Evolutionary conservation across 306 rosid genomes (phyloP), one percentile per base, ranked within the genome.

Genomic region (Pyrus pyrifolia): DNA sequence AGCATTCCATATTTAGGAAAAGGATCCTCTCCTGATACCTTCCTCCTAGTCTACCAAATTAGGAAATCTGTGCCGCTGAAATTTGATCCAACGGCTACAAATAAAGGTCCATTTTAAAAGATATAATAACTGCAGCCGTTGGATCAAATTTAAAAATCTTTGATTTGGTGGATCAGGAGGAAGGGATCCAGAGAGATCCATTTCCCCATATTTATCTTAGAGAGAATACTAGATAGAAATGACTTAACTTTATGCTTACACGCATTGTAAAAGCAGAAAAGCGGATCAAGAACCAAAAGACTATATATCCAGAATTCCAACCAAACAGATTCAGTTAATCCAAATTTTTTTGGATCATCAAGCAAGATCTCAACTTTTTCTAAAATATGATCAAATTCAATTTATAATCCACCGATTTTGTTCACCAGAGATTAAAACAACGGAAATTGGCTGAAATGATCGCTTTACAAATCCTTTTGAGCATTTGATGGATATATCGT

Each of bases 1-100:
- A 42, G 45, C 4, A 22, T 58, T 60, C 1, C 5, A 38, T 38
- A 17, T 63, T 15, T 31, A 3, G 38, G 38, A 33, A 33, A 33
- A 2, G 38, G 38, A 33, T 33, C 8, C 38, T 33, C 7, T 33
- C 38, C 7, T 33, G 8, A 33, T 33, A 2, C 0, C 38, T 33
- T 33, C 38, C 2, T 33, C 8, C 38, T 33, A 33, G 6, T 33
- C 38, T 2, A 33, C 38, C 0, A 33, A 33, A 33, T 33, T 0
- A 33, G 2, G 0, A 0, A 33, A 5, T 33, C 0, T 0, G 0
- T 33, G 0, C 38, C 8, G 1, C 6, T 33, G 38, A 33, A 33
- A 33, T 33, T 33, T 33, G 8, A 33, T 33, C 38, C 7, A 33
- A 6, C 38, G 2, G 7, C 8, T 33, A 33, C 35, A 33, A 5